Evolutionary conservation across 257 asterid genomes (phyloP).

Genomic region (Solanum boliviense): DNA sequence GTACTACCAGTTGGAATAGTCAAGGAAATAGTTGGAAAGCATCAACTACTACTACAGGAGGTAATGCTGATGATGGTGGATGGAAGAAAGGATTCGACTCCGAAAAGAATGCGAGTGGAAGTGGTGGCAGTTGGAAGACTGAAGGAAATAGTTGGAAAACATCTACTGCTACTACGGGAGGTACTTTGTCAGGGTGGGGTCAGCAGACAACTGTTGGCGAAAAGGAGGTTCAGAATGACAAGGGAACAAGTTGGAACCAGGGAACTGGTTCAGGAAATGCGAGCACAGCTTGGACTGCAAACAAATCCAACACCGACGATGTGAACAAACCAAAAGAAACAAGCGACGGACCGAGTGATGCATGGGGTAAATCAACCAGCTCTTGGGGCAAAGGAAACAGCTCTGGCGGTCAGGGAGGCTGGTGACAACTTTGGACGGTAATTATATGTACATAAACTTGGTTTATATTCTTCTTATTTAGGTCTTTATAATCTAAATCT

Average conservation of each 20-base stretch:
- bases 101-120: constrained; percentile 9
- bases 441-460: not conserved
- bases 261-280: constrained; percentile 10
- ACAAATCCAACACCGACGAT: not conserved
- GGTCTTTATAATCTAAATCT: not conserved
- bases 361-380: constrained; percentile 26
- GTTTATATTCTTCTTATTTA: not conserved
- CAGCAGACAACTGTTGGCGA: constrained; percentile 8
- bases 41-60: not conserved
- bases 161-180: not conserved
- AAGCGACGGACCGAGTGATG: constrained; percentile 15
- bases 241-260: constrained; percentile 8
- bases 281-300: constrained; percentile 3
- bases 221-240: not conserved
- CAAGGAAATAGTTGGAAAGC: not conserved
- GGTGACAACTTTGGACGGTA: constrained; percentile 44
- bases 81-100: constrained; percentile 11
- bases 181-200: not conserved
- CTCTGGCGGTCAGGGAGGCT: constrained; percentile 52
- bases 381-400: constrained; percentile 39
- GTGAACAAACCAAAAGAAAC: constrained; percentile 4
- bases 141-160: not conserved
- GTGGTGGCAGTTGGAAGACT: constrained; percentile 17
- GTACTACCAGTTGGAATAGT: constrained; percentile 18
- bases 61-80: constrained; percentile 11